Conservation (phyloP, 345 rosid genomes). For the Reutealis trisperma region DNA sequence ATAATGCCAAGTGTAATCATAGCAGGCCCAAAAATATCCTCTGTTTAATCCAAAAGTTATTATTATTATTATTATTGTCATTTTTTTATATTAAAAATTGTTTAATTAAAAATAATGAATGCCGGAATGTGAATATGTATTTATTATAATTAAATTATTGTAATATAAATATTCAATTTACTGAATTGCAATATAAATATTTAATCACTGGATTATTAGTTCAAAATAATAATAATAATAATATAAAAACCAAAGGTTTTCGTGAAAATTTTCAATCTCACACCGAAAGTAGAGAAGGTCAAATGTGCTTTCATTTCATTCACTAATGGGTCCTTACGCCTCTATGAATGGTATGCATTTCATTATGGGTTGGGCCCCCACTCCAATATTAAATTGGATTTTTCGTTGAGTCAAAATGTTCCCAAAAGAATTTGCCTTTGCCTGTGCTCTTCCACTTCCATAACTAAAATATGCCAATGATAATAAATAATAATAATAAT, state of each 20-base stretch:
- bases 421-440: background rate
- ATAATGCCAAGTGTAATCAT: background rate
- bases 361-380: constrained; percentile 16
- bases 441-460: background rate
- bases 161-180: too few species aligned
- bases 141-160: too few species aligned
- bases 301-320: constrained; percentile 14
- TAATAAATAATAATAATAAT: too few species aligned
- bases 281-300: constrained; percentile 23
- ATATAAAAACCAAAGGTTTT: background rate
- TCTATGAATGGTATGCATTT: constrained; percentile 8
- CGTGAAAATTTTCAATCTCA: background rate
- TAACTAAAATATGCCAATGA: background rate
- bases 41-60: too few species aligned
- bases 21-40: constrained; percentile 1
- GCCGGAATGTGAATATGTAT: too few species aligned
- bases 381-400: background rate
- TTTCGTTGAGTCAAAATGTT: background rate
- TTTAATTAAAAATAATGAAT: too few species aligned
- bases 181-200: too few species aligned
- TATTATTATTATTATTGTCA: background rate
- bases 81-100: too few species aligned
- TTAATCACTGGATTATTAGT: too few species aligned
- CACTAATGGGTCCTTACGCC: background rate
- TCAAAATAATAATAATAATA: too few species aligned